Conservation (phyloP, 129 eudicot species). For the Ambrosia artemisiifolia region DNA sequence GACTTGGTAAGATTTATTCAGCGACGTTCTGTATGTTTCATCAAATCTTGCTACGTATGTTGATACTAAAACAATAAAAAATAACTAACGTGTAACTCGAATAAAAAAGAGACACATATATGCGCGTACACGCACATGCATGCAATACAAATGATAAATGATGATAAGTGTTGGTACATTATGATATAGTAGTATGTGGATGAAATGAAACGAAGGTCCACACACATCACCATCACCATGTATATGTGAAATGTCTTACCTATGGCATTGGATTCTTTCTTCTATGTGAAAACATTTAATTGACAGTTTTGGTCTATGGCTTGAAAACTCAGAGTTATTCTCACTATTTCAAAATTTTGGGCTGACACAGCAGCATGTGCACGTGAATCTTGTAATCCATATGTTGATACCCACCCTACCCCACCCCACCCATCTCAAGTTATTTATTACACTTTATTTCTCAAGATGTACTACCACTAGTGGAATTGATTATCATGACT, state of each 20-base stretch:
- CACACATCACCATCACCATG: slow-evolving; percentile 10
- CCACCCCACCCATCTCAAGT: slow-evolving; percentile 9
- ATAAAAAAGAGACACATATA: not conserved
- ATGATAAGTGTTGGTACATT: not conserved
- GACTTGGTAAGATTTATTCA: not conserved
- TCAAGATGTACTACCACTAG: slow-evolving; percentile 10
- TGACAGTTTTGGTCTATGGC: slow-evolving; percentile 24
- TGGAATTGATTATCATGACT: not conserved
- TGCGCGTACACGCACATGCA: slow-evolving; percentile 1
- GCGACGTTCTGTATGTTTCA: not conserved
- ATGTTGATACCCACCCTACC: slow-evolving; percentile 12
- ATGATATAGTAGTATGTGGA: slow-evolving; percentile 10
- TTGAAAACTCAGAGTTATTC: slow-evolving; percentile 35
- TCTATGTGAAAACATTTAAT: slow-evolving; percentile 31
- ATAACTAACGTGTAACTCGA: not conserved
- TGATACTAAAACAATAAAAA: not conserved
- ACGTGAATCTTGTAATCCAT: slow-evolving; percentile 35
- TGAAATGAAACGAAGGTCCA: slow-evolving; percentile 27
- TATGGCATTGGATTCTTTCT: slow-evolving; percentile 33
- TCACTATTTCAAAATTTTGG: slow-evolving; percentile 34
- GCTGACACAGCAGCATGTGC: slow-evolving; percentile 51
- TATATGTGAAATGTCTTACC: not conserved
- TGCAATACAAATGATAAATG: not conserved
- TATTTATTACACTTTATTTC: slow-evolving; percentile 7
- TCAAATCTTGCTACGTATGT: not conserved